phyloP scores from a whole-genome alignment of 2,329 filamentous ascomycete species.

The Fusarium longipes region DNA sequence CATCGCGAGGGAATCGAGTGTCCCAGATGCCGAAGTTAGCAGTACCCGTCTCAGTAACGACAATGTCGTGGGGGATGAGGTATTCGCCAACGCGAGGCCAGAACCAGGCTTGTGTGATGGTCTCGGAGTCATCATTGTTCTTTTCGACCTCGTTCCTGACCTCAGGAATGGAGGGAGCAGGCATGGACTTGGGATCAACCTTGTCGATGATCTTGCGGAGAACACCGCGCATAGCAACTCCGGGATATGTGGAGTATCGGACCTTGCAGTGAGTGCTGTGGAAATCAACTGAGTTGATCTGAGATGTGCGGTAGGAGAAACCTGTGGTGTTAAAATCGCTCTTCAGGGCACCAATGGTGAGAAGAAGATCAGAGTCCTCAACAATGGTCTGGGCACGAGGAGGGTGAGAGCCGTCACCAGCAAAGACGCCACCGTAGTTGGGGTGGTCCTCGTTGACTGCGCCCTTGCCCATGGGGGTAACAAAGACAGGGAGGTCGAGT shows the following conservation, averaged over 20 bases:
- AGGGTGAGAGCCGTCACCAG: conserved; percentile 78
- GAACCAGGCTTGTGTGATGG: conserved; percentile 77
- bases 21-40: conserved; percentile 91
- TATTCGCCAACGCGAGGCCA: conserved; percentile 82
- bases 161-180: conserved; percentile 63
- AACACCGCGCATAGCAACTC: conserved; percentile 81
- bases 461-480: conserved; percentile 91
- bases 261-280: conserved; percentile 80
- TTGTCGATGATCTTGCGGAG: conserved; percentile 75
- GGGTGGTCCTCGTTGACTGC: conserved; percentile 80
- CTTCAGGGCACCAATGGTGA: conserved; percentile 75
- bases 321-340: conserved; percentile 86
- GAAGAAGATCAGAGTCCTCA: conserved; percentile 76
- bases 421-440: conserved; percentile 87
- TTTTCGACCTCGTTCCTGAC: conserved; percentile 62
- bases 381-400: conserved; percentile 71
- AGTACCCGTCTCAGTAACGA: conserved; percentile 90
- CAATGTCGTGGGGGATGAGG: conserved; percentile 76
- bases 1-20: conserved; percentile 79
- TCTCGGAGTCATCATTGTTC: conserved; percentile 53
- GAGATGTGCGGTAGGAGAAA: conserved; percentile 82
- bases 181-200: conserved; percentile 68
- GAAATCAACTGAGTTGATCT: conserved; percentile 83
- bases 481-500: conserved; percentile 81
- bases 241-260: conserved; percentile 81